Conservation (phyloP, 805 yeast species). For the Candida oleophila region DNA sequence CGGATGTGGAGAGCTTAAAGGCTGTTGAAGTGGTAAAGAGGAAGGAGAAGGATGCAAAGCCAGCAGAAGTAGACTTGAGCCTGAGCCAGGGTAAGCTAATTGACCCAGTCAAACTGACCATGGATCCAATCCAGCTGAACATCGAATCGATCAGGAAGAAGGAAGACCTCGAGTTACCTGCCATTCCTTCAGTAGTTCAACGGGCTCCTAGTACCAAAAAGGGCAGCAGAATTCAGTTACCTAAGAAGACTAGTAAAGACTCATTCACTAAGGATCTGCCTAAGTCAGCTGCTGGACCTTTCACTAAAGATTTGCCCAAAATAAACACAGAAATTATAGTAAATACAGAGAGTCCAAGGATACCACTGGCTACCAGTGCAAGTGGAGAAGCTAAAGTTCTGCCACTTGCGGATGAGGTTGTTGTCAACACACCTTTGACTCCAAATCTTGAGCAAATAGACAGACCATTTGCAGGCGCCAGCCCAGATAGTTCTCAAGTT, state of each 20-base stretch:
- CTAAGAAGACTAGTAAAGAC: background rate
- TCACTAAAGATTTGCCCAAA: background rate
- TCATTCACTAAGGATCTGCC: background rate
- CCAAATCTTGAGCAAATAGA: constrained; percentile 10
- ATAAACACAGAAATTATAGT: background rate
- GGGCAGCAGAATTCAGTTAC: background rate
- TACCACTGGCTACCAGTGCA: too few relatives aligned
- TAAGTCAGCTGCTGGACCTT: background rate
- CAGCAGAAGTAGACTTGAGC: background rate
- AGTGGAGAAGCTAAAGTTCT: constrained; percentile 7
- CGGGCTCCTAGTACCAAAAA: background rate
- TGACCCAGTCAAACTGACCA: too few relatives aligned
- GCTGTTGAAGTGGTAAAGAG: background rate
- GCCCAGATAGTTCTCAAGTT: background rate
- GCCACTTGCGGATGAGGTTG: constrained; percentile 1
- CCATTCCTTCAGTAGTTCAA: too few relatives aligned
- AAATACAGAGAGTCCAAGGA: too few relatives aligned
- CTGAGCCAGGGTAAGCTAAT: too few relatives aligned
- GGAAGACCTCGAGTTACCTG: background rate
- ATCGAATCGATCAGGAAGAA: background rate
- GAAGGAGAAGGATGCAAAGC: background rate
- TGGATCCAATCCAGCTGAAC: background rate
- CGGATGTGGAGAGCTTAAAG: background rate
- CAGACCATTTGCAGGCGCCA: background rate
- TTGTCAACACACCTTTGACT: constrained; percentile 5